A percentile compares a stretch with the other conserved stretches of the same genome.
Conservation (phyloP, 441 rosid genomes). For the Populus hybrid region DNA sequence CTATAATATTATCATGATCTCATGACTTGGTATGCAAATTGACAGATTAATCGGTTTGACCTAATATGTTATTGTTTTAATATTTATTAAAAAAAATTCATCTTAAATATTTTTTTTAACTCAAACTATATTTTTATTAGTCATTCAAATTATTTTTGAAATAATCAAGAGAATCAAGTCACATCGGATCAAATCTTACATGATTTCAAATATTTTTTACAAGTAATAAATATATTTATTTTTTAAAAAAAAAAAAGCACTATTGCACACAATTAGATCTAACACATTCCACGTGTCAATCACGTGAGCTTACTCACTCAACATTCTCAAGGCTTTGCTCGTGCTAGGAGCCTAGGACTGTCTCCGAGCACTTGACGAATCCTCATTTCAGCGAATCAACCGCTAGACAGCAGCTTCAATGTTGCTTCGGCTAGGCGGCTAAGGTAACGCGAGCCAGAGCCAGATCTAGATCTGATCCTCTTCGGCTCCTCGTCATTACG, state of each 20-base stretch:
- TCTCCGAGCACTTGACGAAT: constrained; percentile 73
- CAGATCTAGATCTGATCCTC: constrained; percentile 19
- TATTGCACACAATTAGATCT: background rate
- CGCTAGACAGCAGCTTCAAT: constrained; percentile 60
- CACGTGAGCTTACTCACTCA: constrained; percentile 14
- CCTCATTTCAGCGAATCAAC: constrained; percentile 58
- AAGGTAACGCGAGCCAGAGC: constrained; percentile 40
- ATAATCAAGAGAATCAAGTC: too few relatives aligned
- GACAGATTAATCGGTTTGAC: fast-evolving
- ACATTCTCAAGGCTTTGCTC: constrained; percentile 93
- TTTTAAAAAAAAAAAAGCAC: too few relatives aligned
- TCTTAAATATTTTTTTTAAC: too few relatives aligned
- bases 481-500: constrained; percentile 17
- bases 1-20: too few relatives aligned
- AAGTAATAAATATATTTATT: background rate
- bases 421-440: constrained; percentile 68
- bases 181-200: too few relatives aligned
- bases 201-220: too few relatives aligned
- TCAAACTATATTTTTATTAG: too few relatives aligned
- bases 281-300: background rate
- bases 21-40: fast-evolving
- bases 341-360: constrained; percentile 51
- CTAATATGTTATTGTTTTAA: too few relatives aligned
- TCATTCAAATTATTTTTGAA: fast-evolving
- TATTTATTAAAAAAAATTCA: too few relatives aligned